Percentiles rank a stretch among this genome's conserved stretches.
Conservation (phyloP, 2,329 filamentous ascomycete genomes). For the Nectriaceae sp. region DNA sequence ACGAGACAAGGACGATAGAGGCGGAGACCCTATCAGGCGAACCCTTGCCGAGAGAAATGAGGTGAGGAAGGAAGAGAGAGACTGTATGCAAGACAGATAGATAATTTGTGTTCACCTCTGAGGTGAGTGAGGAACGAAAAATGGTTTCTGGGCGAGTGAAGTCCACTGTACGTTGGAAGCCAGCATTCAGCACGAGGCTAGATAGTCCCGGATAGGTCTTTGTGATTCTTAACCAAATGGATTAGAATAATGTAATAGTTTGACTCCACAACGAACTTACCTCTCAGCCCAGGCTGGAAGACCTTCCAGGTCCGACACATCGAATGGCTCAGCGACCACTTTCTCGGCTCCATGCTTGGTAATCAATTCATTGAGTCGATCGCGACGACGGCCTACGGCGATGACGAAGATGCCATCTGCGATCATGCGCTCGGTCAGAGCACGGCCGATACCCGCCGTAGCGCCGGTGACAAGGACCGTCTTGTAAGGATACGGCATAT, state of each 20-base stretch:
- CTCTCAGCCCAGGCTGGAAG: constrained; percentile 20
- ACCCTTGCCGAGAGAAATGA: constrained; percentile 13
- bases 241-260: background rate
- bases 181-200: constrained; percentile 55
- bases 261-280: background rate
- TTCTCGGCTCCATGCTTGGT: constrained; percentile 42
- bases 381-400: constrained; percentile 46
- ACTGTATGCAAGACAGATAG: constrained; percentile 13
- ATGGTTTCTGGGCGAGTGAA: constrained; percentile 15
- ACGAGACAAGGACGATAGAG: constrained; percentile 10
- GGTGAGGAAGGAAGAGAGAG: constrained; percentile 13
- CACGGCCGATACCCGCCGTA: constrained; percentile 17
- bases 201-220: constrained; percentile 34
- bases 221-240: constrained; percentile 3
- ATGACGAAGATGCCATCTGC: constrained; percentile 43
- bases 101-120: constrained; percentile 12
- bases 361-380: constrained; percentile 49
- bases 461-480: constrained; percentile 50
- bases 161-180: constrained; percentile 47
- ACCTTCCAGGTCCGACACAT: constrained; percentile 44
- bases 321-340: constrained; percentile 34
- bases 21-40: constrained; percentile 2
- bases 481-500: constrained; percentile 56
- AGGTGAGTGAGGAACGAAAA: constrained; percentile 23
- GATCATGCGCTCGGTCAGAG: constrained; percentile 38